Base-by-base conservation (phyloP, 148 eudicot species). In the Fagopyrum esculentum region DNA sequence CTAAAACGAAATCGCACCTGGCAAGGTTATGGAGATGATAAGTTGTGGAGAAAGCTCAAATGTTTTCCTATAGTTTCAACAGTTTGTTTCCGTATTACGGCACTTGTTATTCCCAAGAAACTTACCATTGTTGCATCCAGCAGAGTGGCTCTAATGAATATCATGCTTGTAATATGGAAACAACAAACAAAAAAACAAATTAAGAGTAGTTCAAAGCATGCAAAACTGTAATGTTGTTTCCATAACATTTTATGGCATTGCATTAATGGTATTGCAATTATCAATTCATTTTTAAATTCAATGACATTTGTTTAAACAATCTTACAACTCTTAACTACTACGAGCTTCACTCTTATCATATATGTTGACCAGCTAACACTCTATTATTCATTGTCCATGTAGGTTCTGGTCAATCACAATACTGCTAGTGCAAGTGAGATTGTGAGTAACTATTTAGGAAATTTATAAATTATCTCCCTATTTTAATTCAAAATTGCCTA, bases 381-480 rank as follows among this genome's bases (percentile, higher is more conserved):
- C 45, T 64, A 12, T 35, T 5, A 12, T 60, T 12, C 6, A n/a
- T 40, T 73, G 26, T 44, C 75, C n/a, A 69, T 88, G 85, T 91
- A 93, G 98, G 89, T 93, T 79, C 81, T 93, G 88, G 98, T 93
- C 81, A 93, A 93, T 78, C 90, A 86, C 56, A 91, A 89, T 80
- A 91, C 97, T 54, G 98, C 98, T 59, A 93, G 98, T 84, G 97
- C 98, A 49, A 93, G 98, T 84, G 98, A 93, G 86, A 93, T 91
- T 70, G 98, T 93, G 81, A 91, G 97, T 56, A 54, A 68, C 71
- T 73, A 46, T 48, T 52, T 63, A 59, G 54, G 15, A 29, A 22
- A 16, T 15, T 70, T 35, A 72, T 74, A 17, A 71, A 52, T 74
- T 49, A 52, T 75, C 43, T 26, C 26, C 71, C 22, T 78, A 45